Conservation (phyloP, 1,139 yeast species). For the Lodderomyces jiufengensis region DNA sequence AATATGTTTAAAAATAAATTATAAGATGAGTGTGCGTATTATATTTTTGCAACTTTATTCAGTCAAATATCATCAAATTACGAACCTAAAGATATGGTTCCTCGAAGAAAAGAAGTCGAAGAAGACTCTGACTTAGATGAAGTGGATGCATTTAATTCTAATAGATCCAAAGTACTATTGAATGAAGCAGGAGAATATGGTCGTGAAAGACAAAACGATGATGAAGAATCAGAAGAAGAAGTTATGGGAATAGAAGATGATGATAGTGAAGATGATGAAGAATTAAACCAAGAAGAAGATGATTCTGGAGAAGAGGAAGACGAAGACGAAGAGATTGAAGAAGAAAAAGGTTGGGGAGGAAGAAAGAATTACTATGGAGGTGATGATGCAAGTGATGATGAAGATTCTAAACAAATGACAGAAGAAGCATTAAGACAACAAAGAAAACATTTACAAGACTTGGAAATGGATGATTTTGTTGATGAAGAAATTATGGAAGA, state of each 20-base stretch:
- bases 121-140: conserved; percentile 51
- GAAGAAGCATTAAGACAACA: conserved; percentile 88
- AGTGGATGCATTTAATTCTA: conserved; percentile 69
- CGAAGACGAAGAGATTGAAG: conserved; percentile 48
- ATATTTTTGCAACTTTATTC: conserved; percentile 3
- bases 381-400: conserved; percentile 74
- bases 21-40: too few relatives aligned
- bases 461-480: conserved; percentile 77
- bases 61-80: not conserved
- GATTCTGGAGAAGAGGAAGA: conserved; percentile 31
- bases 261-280: conserved; percentile 23
- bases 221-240: conserved; percentile 36
- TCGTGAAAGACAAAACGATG: conserved; percentile 30
- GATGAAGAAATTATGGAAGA: conserved; percentile 80
- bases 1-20: too few relatives aligned
- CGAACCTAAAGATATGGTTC: conserved; percentile 10
- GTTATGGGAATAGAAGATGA: conserved; percentile 14
- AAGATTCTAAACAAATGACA: conserved; percentile 74
- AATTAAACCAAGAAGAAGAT: conserved; percentile 31
- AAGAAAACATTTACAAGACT: conserved; percentile 75
- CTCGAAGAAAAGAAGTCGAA: conserved; percentile 15
- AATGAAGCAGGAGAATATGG: conserved; percentile 53
- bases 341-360: conserved; percentile 75
- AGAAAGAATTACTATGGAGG: conserved; percentile 76
- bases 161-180: conserved; percentile 57